Conservation (phyloP, 2,329 filamentous ascomycete genomes). For the Pyricularia grisea region DNA sequence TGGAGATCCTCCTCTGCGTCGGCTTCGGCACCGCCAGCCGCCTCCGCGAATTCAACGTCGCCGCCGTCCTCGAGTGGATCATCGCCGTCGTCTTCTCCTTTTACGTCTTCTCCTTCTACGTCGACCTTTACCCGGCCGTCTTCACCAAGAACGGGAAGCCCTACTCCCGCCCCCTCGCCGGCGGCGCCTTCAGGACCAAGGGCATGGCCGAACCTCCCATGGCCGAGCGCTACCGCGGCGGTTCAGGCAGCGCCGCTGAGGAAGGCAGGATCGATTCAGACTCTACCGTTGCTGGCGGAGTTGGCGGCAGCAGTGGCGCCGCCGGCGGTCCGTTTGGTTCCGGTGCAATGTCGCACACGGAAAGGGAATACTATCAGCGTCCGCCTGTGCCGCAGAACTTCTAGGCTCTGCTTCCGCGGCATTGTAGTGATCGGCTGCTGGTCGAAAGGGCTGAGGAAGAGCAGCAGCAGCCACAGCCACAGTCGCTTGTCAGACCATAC, state of each 20-base stretch:
- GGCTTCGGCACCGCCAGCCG: constrained; percentile 56
- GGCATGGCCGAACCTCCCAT: constrained; percentile 1
- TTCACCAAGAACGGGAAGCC: constrained; percentile 38
- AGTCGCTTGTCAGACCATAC: neutral
- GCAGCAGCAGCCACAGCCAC: neutral
- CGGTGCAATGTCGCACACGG: neutral
- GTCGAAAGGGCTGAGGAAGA: neutral
- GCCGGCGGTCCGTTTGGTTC: neutral
- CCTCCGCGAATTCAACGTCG: constrained; percentile 45
- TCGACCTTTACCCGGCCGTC: constrained; percentile 77
- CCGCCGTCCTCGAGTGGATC: constrained; percentile 70
- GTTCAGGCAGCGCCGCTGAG: neutral
- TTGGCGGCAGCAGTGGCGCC: neutral
- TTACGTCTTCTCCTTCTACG: constrained; percentile 77
- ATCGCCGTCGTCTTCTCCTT: constrained; percentile 80
- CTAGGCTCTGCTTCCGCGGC: neutral
- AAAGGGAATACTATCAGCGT: neutral
- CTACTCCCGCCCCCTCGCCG: neutral
- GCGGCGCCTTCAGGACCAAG: constrained; percentile 4
- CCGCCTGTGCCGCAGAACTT: neutral
- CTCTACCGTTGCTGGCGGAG: constrained; percentile 6
- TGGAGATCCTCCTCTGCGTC: constrained; percentile 66
- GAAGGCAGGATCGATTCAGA: neutral
- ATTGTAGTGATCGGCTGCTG: neutral
- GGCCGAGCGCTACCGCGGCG: neutral